phyloP scores from a whole-genome alignment of 1,139 yeast genomes.

The Geotrichum fermentans region DNA sequence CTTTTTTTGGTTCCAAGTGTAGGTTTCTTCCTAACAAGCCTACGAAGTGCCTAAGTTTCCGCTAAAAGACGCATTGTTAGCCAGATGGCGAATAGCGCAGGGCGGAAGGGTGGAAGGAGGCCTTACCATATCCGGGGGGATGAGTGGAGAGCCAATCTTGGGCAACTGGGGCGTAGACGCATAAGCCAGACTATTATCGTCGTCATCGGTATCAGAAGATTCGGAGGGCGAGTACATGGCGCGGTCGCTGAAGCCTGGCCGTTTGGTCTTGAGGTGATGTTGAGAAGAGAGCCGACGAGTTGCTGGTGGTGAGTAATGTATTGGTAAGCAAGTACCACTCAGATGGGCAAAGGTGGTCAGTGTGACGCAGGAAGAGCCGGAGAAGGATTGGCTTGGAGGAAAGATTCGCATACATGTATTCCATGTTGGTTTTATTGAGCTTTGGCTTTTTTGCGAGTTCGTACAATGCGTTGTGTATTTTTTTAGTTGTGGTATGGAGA shows the following conservation, averaged over 20 bases:
- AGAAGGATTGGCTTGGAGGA: too few species aligned
- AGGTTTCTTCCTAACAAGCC: slow-evolving; percentile 16
- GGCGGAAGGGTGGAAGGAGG: neutral
- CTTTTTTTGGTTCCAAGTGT: neutral
- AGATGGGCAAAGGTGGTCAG: too few species aligned
- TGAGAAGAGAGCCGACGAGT: too few species aligned
- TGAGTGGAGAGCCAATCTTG: slow-evolving; percentile 2
- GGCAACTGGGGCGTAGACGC: neutral
- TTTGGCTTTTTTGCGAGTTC: too few species aligned
- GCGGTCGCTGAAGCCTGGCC: neutral
- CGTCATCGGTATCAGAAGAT: slow-evolving; percentile 1
- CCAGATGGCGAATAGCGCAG: neutral
- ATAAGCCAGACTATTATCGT: neutral
- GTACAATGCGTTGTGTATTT: too few species aligned
- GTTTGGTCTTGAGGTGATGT: neutral
- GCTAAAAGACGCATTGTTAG: neutral
- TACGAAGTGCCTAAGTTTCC: slow-evolving; percentile 15
- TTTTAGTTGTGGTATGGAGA: too few species aligned
- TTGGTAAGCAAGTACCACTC: too few species aligned
- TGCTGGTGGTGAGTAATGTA: too few species aligned
- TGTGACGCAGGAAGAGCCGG: too few species aligned
- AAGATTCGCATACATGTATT: too few species aligned
- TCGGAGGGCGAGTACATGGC: slow-evolving; percentile 12
- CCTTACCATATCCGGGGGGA: slow-evolving; percentile 4
- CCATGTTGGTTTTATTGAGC: too few species aligned